Evolutionary conservation across 352 stramenopile genomes (phyloP).

Genomic region (Phytophthora cactorum): DNA sequence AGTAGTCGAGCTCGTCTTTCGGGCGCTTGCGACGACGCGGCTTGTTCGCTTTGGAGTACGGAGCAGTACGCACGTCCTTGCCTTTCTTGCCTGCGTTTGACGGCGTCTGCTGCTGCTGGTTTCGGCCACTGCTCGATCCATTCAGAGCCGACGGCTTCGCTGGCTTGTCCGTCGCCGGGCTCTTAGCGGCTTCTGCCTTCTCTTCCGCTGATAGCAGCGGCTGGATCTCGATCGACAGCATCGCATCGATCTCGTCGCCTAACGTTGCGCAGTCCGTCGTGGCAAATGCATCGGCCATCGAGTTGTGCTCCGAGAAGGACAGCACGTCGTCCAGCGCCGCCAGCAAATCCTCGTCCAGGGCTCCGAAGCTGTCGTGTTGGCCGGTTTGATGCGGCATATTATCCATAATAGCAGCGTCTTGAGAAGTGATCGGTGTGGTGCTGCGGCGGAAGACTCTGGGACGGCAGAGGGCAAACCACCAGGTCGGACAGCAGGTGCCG

Average conservation of each 20-base stretch:
- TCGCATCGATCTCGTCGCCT: constrained; percentile 20
- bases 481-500: constrained; percentile 10
- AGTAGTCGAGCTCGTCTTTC: constrained; percentile 49
- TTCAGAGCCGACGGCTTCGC: constrained; percentile 1
- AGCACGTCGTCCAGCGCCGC: constrained; percentile 42
- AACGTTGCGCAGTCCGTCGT: neutral
- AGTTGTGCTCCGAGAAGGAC: constrained; percentile 26
- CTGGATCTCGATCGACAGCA: constrained; percentile 23
- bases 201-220: neutral
- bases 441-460: neutral
- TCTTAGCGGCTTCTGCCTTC: neutral
- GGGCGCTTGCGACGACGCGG: constrained; percentile 38
- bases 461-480: constrained; percentile 7
- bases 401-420: constrained; percentile 2
- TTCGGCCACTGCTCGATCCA: constrained; percentile 6
- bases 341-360: constrained; percentile 36
- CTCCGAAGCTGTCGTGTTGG: constrained; percentile 12
- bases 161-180: neutral
- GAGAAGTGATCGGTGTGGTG: constrained; percentile 6
- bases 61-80: constrained; percentile 19
- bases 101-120: neutral
- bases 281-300: constrained; percentile 19
- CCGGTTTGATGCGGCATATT: constrained; percentile 6
- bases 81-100: constrained; percentile 15
- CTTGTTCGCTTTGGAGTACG: constrained; percentile 29